Evolutionary conservation across 129 eudicot species (phyloP).

Genomic region (carrot (Daucus carota)): DH1_v3.0 NC_030381.2:2338501-2339000

Average conservation of each 20-base stretch:
- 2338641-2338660: not conserved
- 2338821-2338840: not conserved
- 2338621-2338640: not conserved
- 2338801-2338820: not conserved
- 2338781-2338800: constrained; percentile 85
- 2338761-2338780: constrained; percentile 97
- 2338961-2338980: constrained; percentile 52
- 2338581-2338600: constrained; percentile 99
- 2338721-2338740: constrained; percentile 94
- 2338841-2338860: not conserved
- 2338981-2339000: constrained; percentile 36
- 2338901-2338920: constrained; percentile 99
- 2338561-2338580: constrained; percentile 98
- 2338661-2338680: constrained; percentile 1
- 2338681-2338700: not conserved
- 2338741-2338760: constrained; percentile 81
- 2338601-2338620: constrained; percentile 4
- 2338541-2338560: constrained; percentile 99
- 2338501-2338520: constrained; percentile 97
- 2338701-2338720: constrained; percentile 45
- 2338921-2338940: constrained; percentile 89
- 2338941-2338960: constrained; percentile 83
- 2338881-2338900: constrained; percentile 38
- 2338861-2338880: not conserved
- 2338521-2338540: constrained; percentile 99